Percentiles rank a stretch among this genome's conserved stretches.
phyloP scores from a whole-genome alignment of 345 rosid species.

The Eucalyptus sp. region DNA sequence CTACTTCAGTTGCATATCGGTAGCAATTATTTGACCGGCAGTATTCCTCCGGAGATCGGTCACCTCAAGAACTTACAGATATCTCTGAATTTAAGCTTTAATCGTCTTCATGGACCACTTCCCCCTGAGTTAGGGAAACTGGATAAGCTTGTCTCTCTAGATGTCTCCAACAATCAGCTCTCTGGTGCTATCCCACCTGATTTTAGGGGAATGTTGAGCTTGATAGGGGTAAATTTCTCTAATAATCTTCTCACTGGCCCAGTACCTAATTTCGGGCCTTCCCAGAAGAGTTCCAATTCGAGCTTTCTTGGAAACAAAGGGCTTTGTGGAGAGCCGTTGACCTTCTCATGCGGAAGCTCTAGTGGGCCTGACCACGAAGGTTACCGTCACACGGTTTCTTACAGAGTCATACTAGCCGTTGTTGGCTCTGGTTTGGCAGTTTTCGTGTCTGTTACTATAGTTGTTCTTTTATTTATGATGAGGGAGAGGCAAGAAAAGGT shows the following conservation, averaged over 20 bases:
- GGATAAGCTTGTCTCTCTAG: slow-evolving; percentile 78
- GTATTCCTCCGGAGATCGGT: slow-evolving; percentile 61
- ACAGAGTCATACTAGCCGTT: slow-evolving; percentile 69
- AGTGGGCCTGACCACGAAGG: slow-evolving; percentile 20
- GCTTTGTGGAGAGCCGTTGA: slow-evolving; percentile 88
- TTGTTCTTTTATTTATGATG: slow-evolving; percentile 86
- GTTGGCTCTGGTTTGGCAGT: slow-evolving; percentile 90
- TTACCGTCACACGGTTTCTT: slow-evolving; percentile 76
- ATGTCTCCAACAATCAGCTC: slow-evolving; percentile 78
- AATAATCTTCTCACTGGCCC: slow-evolving; percentile 69
- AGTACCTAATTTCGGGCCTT: slow-evolving; percentile 61
- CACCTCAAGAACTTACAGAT: slow-evolving; percentile 62
- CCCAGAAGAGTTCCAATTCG: slow-evolving; percentile 74
- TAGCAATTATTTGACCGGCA: slow-evolving; percentile 72
- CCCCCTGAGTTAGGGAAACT: slow-evolving; percentile 73
- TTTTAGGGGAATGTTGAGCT: slow-evolving; percentile 76
- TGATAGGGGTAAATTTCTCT: slow-evolving; percentile 86
- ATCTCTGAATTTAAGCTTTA: slow-evolving; percentile 73
- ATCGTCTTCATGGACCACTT: slow-evolving; percentile 70
- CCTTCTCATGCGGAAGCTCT: slow-evolving; percentile 37
- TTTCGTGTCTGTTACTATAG: slow-evolving; percentile 68
- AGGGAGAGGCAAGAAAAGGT: slow-evolving; percentile 93
- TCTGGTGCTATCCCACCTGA: slow-evolving; percentile 64
- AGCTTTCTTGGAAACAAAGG: slow-evolving; percentile 78
- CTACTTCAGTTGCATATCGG: slow-evolving; percentile 55